Base-by-base conservation (phyloP, 1,139 yeast genomes). In the Geotrichum aggregatum region DNA sequence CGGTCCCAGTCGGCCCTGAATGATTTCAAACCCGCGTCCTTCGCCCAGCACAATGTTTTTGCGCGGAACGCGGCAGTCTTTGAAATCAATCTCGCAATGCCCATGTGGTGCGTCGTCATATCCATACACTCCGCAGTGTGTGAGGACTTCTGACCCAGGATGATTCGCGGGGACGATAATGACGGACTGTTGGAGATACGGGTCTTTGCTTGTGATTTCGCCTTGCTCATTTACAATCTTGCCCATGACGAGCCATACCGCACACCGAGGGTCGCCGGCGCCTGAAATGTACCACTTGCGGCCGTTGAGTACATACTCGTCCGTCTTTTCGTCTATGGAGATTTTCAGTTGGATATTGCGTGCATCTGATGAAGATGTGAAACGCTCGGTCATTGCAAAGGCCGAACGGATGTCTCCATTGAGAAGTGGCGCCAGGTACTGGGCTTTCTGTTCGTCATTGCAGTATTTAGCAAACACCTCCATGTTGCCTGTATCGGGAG, bases 401-500 rank as follows among this genome's bases (percentile, higher is more conserved):
- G 87, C 87, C 8, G 86, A 80, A 56, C 87, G 71, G 58, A 80
- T 80, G 41, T 77, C 68, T 10, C 88, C 88, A 43, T 76, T 67
- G 59, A 82, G 70, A 59, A 83, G 72, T 3, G 86, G 86, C 52
- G 66, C 66, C 58, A 83, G 72, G 77, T 82, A 83, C 56, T 69
- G 66, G 49, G 72, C 63, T 66, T 78, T 79, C 59, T 83, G 88
- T 53, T 66, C 69, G 1, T 66, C 68, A 48, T 70, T 75, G 33
- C 84, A 87, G 64, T 79, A 82, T 58, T 76, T 75, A 35, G 84
- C 84, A 58, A 83, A 66, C 21, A 83, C 72, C 64, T 83, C 88
- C 85, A 82, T 82, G 63, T 83, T 82, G 6, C 88, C 88, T n/a
- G 87, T 82, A 61, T 83, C 88, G 14, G 88, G 88, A 6, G 87